These are phyloP conservation scores for Stephania japonica DNA, from an alignment of 164 flowering plant species.

Conservation along the genomic window DNA sequence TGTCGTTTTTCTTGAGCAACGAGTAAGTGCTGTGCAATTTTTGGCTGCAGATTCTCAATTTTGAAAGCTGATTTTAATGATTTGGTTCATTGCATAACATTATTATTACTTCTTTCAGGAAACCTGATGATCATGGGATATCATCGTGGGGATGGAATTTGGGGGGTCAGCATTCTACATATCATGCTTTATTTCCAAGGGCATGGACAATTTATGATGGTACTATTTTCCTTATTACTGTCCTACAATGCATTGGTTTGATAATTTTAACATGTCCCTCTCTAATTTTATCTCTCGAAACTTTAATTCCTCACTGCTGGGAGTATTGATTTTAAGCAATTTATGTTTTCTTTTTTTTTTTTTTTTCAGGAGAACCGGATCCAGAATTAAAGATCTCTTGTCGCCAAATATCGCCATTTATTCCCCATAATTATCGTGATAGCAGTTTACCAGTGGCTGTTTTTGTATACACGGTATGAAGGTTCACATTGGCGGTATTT, in stretches of 20 bases:
- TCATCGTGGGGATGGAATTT: slow-evolving; percentile 99
- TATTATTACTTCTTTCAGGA: slow-evolving; percentile 37
- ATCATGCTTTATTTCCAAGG: slow-evolving; percentile 96
- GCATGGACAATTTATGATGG: slow-evolving; percentile 99
- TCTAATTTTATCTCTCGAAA: background rate
- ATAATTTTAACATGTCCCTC: background rate
- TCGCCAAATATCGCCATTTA: slow-evolving; percentile 97
- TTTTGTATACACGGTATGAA: slow-evolving; percentile 89
- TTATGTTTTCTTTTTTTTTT: background rate
- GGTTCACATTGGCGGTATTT: background rate
- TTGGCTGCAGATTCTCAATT: background rate
- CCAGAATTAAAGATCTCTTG: slow-evolving; percentile 94
- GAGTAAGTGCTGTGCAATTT: background rate
- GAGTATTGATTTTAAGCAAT: background rate
- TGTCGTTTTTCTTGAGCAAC: background rate
- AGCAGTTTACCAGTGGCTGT: slow-evolving; percentile 96
- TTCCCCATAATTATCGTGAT: slow-evolving; percentile 88
- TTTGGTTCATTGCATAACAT: background rate
- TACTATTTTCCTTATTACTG: slow-evolving; percentile 15
- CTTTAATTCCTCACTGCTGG: background rate
- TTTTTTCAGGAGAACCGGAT: slow-evolving; percentile 85
- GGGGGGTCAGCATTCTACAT: slow-evolving; percentile 93
- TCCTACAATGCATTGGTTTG: background rate
- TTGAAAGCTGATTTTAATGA: background rate
- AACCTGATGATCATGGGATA: slow-evolving; percentile 68